Base-by-base conservation (phyloP, 192 early-diverging fungal species). In the Umbelopsis vinacea region DNA sequence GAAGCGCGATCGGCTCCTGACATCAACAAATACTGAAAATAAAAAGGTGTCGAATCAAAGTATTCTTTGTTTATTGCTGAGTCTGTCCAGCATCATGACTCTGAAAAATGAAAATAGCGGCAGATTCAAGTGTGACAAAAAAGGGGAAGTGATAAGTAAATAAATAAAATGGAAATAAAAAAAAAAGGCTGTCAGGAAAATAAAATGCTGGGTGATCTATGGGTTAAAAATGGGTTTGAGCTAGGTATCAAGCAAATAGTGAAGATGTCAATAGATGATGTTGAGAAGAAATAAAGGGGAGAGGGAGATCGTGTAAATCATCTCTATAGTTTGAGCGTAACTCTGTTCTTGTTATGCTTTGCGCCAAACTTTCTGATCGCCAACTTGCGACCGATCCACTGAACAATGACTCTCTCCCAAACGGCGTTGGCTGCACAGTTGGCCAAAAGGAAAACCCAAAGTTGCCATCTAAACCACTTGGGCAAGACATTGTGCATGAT, bases 401-500 rank as follows among this genome's bases (percentile, higher is more conserved):
- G 79, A 21, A 89, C 82, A 23, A 87, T 81, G 17, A 88, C 66
- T 43, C 79, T 77, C 67, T 89, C 86, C 71, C 80, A 88, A 9
- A 80, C 67, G 29, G 85, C 53, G 26, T 76, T 82, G n/a, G 74
- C 57, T 9, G 79, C 40, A 24, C 81, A 72, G 33, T 88, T 88
- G 33, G 68, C 74, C 4, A 84, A 52, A 11, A 80, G 74, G 38
- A 76, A 82, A 0, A 71, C 83, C 87, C 87, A 92, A 50, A 94
- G 79, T 24, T 81, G 71, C 81, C 83, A 87, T 23, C 92, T 78
- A 79, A 90, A 90, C 24, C 67, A 78, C 2, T 35, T 60, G 22
- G 92, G 92, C 66, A 95, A 71, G 12, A 95, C 86, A 66, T 93
- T 95, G 82, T 93, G 89, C 50, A 91, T 92, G 1, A 79, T 57